A percentile compares a stretch with the other conserved stretches of the same genome.
These are phyloP conservation scores for Penicillium sp. DNA, from an alignment of 2,329 filamentous ascomycete genomes.

Conservation along the genomic window DNA sequence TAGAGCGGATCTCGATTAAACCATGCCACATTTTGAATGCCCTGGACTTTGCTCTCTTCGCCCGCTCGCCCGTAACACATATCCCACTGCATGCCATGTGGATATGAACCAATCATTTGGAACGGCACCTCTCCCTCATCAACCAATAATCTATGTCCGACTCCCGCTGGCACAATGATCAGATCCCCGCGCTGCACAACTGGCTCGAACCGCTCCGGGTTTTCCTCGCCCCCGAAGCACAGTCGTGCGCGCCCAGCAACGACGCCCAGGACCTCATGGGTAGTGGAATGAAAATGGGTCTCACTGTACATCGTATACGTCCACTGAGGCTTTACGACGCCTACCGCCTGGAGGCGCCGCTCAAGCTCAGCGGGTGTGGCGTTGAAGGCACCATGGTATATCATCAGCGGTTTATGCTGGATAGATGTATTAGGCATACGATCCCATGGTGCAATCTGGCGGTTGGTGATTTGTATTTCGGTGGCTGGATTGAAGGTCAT, in stretches of 20 bases:
- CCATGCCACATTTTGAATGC: slow-evolving; percentile 55
- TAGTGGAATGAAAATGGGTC: slow-evolving; percentile 67
- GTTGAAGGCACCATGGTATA: slow-evolving; percentile 64
- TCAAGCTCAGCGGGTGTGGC: slow-evolving; percentile 55
- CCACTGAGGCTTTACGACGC: slow-evolving; percentile 64
- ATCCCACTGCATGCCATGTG: slow-evolving; percentile 59
- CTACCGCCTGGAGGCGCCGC: slow-evolving; percentile 53
- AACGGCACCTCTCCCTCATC: slow-evolving; percentile 55
- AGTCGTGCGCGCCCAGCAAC: slow-evolving; percentile 59
- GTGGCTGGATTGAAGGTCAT: slow-evolving; percentile 48
- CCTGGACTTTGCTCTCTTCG: slow-evolving; percentile 55
- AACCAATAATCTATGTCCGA: slow-evolving; percentile 63
- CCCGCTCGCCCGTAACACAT: slow-evolving; percentile 68
- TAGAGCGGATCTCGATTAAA: slow-evolving; percentile 63
- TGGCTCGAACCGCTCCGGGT: slow-evolving; percentile 57
- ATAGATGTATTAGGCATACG: slow-evolving; percentile 65
- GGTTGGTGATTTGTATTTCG: slow-evolving; percentile 56
- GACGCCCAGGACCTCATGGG: slow-evolving; percentile 67
- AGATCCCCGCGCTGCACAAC: slow-evolving; percentile 61
- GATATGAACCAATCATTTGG: slow-evolving; percentile 69
- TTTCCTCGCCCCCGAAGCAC: slow-evolving; percentile 67
- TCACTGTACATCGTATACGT: slow-evolving; percentile 67
- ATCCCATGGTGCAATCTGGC: slow-evolving; percentile 59
- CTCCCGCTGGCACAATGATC: slow-evolving; percentile 65
- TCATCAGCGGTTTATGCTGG: slow-evolving; percentile 62